Percentiles rank a stretch among this genome's conserved stretches.
Conservation (phyloP, 345 rosid species). For the Laguncularia racemosa region DNA sequence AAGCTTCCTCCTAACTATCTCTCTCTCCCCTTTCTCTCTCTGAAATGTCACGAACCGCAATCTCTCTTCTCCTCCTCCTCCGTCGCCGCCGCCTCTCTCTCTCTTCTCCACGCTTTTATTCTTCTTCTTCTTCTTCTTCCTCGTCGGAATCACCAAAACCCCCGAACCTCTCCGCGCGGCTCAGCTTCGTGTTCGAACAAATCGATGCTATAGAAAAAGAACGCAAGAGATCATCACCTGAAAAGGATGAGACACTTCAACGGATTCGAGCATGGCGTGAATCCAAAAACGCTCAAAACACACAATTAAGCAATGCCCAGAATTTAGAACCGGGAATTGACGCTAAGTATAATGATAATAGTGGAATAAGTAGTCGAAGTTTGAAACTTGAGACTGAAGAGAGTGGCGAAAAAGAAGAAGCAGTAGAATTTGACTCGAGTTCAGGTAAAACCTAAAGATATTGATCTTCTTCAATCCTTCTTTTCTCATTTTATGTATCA, state of each 20-base stretch:
- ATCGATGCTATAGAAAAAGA: slow-evolving; percentile 78
- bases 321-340: not conserved
- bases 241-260: slow-evolving; percentile 65
- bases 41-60: slow-evolving; percentile 31
- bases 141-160: slow-evolving; percentile 35
- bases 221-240: slow-evolving; percentile 33
- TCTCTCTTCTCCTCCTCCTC: slow-evolving; percentile 35
- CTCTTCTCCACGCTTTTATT: slow-evolving; percentile 4
- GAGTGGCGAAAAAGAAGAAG: too few species aligned
- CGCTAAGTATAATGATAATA: not conserved
- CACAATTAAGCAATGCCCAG: not conserved
- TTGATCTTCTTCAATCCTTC: too few species aligned
- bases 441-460: too few species aligned
- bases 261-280: slow-evolving; percentile 91
- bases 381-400: too few species aligned
- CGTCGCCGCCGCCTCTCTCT: slow-evolving; percentile 15
- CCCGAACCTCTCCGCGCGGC: slow-evolving; percentile 76
- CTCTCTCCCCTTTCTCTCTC: slow-evolving; percentile 2
- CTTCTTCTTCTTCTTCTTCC: slow-evolving; percentile 13
- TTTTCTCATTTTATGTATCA: too few species aligned
- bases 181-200: slow-evolving; percentile 89
- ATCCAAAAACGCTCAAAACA: slow-evolving; percentile 33
- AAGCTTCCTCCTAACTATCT: not conserved
- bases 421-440: too few species aligned
- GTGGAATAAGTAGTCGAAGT: not conserved